These are phyloP conservation scores for Sugiyamaella floridensis DNA, from an alignment of 805 yeast species.

Conservation along the genomic window DNA sequence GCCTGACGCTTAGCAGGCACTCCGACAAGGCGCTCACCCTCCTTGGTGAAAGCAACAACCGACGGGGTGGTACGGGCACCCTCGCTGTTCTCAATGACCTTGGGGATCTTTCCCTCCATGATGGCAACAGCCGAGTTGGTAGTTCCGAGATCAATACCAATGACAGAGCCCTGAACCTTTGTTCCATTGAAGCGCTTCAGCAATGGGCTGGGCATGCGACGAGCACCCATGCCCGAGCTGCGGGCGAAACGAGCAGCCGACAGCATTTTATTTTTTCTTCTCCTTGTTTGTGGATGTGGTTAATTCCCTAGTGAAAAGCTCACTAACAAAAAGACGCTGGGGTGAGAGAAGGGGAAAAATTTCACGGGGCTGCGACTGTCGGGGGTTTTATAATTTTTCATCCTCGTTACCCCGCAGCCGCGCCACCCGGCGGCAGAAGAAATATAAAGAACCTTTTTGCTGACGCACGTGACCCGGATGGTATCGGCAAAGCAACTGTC, in stretches of 20 bases:
- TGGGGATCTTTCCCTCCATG: conserved; percentile 71
- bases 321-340: neutral
- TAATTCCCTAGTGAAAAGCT: neutral
- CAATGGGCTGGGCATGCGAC: conserved; percentile 18
- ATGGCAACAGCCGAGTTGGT: conserved; percentile 86
- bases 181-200: conserved; percentile 38
- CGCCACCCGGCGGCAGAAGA: neutral
- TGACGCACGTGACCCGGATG: neutral
- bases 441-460: neutral
- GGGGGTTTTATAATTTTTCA: neutral
- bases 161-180: conserved; percentile 54
- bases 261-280: neutral
- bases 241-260: neutral
- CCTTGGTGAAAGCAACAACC: conserved; percentile 88
- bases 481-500: neutral
- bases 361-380: neutral
- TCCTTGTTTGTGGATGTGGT: neutral
- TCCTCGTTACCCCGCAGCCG: neutral
- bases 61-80: conserved; percentile 86
- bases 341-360: neutral
- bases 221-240: neutral
- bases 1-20: conserved; percentile 96
- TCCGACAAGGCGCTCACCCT: conserved; percentile 88
- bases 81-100: conserved; percentile 71
- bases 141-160: conserved; percentile 83